These are phyloP conservation scores for Prunus campanulata DNA, from an alignment of 306 rosid genomes.

Conservation along the genomic window DNA sequence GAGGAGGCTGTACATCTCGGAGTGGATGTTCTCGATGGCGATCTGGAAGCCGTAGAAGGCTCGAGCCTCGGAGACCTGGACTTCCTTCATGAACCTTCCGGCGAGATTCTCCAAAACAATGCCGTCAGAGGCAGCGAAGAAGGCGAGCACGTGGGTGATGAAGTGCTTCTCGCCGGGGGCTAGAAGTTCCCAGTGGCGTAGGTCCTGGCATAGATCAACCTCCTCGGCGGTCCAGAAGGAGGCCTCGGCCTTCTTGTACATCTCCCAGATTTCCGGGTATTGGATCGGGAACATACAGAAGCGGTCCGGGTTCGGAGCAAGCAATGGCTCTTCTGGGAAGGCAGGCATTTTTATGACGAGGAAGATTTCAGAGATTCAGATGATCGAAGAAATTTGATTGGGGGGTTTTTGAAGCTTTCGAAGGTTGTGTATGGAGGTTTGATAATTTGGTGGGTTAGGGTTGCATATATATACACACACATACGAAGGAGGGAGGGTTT, in stretches of 20 bases:
- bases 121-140: constrained; percentile 91
- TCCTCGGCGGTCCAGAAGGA: constrained; percentile 94
- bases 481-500: not conserved
- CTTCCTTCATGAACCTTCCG: constrained; percentile 80
- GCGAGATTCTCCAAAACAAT: constrained; percentile 85
- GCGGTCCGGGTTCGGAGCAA: constrained; percentile 68
- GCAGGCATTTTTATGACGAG: constrained; percentile 50
- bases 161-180: constrained; percentile 72
- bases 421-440: not conserved
- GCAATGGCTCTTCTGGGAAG: constrained; percentile 65
- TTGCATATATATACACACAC: constrained; percentile 5
- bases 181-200: constrained; percentile 54
- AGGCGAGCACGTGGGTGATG: constrained; percentile 71
- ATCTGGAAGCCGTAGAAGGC: constrained; percentile 94
- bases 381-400: not conserved
- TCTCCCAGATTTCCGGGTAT: constrained; percentile 84
- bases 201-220: constrained; percentile 68
- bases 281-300: constrained; percentile 95
- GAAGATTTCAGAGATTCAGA: not conserved
- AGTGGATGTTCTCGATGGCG: constrained; percentile 85
- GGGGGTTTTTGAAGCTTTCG: not conserved
- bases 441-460: not conserved
- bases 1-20: constrained; percentile 83
- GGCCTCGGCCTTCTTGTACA: constrained; percentile 93
- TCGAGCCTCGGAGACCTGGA: constrained; percentile 76